Base-by-base conservation (phyloP, 1,139 yeast species). In the Nematodospora anomalae region DNA sequence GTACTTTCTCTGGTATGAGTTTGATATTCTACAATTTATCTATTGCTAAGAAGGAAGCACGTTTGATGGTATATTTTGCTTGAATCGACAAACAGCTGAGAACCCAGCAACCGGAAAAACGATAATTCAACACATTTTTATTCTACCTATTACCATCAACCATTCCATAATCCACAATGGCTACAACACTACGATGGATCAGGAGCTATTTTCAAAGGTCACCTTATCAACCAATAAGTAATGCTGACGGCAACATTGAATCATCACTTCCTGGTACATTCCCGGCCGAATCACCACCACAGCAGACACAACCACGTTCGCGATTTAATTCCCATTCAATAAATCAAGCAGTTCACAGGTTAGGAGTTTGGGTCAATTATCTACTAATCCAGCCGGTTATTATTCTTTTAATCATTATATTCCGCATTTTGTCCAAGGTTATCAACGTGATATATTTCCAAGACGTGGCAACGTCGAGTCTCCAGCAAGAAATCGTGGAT, bases 331-430 rank as follows among this genome's bases (percentile, higher is more conserved):
- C 53, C 21, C 49, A 41, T 11, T 23, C 42, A 3, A 20, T 50
- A 5, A 40, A 35, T 11, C 18, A 30, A 15, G 27, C 29, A n/a
- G 18, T 34, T 2, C 29, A 26, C n/a, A 31, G 21, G 13, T 15
- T 34, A 28, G 26, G 31, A 6, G 16, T 20, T 18, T 54, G 57
- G 55, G 12, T 53, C 11, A 52, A 45, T 30, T 45, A 47, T 28
- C 8, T 64, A 2, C 28, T 64, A 6, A 45, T 64, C 21, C 60
- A 59, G 41, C 70, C 71, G 2, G 21, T 67, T 2, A 52, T 64
- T 6, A 34, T 62, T 11, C 27, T 60, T 1, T 23, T 64, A 23
- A 46, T 58, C 26, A 34, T 64, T 3, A 16, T 51, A 4, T 55
- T 61, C 26, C 48, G 61, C 16, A 27, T 62, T 2, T 25, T 63